These are phyloP conservation scores for Tylopilus cervinicoccineus DNA, from an alignment of 768 basidiomycete species.

Conservation along the genomic window DNA sequence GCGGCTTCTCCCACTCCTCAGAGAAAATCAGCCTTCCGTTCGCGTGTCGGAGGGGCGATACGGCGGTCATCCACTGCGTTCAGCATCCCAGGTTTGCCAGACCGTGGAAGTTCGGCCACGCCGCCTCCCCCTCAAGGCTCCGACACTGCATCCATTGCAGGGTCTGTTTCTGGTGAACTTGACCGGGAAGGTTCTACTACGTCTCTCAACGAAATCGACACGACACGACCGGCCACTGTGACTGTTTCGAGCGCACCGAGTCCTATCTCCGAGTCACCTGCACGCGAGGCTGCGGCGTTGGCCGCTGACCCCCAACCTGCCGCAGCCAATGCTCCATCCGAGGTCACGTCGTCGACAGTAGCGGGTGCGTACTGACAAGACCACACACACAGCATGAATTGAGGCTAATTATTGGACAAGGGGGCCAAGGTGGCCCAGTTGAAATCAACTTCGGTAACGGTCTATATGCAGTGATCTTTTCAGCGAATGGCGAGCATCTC, in stretches of 20 bases:
- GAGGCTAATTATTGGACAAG: no score
- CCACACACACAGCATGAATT: no score
- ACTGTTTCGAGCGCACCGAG: slow-evolving; percentile 40
- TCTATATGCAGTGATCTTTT: neutral
- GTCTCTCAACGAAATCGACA: slow-evolving; percentile 33
- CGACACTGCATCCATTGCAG: slow-evolving; percentile 24
- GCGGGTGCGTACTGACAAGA: no score
- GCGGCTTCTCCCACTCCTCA: slow-evolving; percentile 29
- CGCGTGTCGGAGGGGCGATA: slow-evolving; percentile 56
- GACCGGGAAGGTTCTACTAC: slow-evolving; percentile 28
- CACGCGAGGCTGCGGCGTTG: slow-evolving; percentile 48
- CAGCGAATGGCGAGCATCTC: neutral
- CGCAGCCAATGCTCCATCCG: slow-evolving; percentile 36
- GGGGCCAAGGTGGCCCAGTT: no score
- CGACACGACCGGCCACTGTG: slow-evolving; percentile 24
- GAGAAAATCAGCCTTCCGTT: slow-evolving; percentile 45
- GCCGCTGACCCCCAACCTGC: slow-evolving; percentile 27
- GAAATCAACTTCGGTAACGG: neutral
- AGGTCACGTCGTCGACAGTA: no score
- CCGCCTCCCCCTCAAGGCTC: slow-evolving; percentile 25
- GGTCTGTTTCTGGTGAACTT: slow-evolving; percentile 26
- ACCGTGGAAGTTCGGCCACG: slow-evolving; percentile 24
- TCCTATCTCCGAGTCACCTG: slow-evolving; percentile 69
- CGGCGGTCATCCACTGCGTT: slow-evolving; percentile 60
- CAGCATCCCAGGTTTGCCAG: slow-evolving; percentile 35